phyloP scores from a whole-genome alignment of 768 basidiomycete species.

The Tricholoma bakamatsutake region DNA sequence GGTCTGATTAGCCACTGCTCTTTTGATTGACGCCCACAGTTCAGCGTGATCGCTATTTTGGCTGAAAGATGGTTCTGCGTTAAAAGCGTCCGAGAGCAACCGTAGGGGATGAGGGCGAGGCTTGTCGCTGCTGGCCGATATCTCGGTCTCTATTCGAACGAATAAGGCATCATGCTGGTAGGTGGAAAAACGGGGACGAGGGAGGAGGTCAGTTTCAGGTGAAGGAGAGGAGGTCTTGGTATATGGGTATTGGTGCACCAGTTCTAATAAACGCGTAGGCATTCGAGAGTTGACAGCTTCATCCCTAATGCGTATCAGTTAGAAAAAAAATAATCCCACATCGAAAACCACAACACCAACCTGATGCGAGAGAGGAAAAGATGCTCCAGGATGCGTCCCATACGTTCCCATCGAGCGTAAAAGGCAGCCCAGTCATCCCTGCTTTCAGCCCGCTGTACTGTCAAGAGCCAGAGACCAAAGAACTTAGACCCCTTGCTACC shows the following conservation, averaged over 20 bases:
- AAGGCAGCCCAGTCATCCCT: constrained; percentile 60
- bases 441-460: constrained; percentile 37
- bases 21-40: constrained; percentile 54
- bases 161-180: constrained; percentile 57
- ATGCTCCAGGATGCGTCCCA: constrained; percentile 71
- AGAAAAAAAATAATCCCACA: background rate
- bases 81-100: constrained; percentile 60
- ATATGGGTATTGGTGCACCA: constrained; percentile 69
- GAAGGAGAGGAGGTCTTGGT: constrained; percentile 23
- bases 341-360: constrained; percentile 29
- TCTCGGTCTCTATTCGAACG: constrained; percentile 57
- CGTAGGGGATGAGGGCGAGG: constrained; percentile 47
- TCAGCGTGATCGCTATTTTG: constrained; percentile 28
- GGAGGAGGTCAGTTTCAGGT: constrained; percentile 39
- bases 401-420: constrained; percentile 70
- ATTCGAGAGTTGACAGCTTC: constrained; percentile 49
- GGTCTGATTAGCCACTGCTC: constrained; percentile 29
- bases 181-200: constrained; percentile 66
- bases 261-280: constrained; percentile 65
- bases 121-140: constrained; percentile 31
- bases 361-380: constrained; percentile 68
- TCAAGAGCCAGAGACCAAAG: constrained; percentile 69
- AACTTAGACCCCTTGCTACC: constrained; percentile 74
- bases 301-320: constrained; percentile 36
- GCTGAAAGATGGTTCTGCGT: constrained; percentile 23